phyloP scores from a whole-genome alignment of 805 yeast genomes.

The Kregervanrija delftensis region DNA sequence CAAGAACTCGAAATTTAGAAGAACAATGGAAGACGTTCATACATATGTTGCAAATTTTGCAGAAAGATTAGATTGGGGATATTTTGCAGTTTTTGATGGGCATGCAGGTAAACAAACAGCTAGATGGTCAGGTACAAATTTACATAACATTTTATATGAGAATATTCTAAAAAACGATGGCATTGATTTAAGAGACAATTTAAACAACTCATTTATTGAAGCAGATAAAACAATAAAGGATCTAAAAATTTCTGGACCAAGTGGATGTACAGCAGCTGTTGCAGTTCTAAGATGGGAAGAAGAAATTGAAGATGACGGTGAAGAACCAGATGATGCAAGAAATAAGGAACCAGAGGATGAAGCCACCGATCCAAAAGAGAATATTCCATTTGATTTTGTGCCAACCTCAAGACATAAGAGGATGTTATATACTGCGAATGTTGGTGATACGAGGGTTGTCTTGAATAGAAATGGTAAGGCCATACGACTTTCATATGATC shows the following conservation, averaged over 20 bases:
- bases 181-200: slow-evolving; percentile 54
- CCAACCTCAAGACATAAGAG: slow-evolving; percentile 50
- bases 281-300: slow-evolving; percentile 84
- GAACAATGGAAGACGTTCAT: slow-evolving; percentile 95
- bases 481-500: slow-evolving; percentile 81
- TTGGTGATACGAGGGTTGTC: slow-evolving; percentile 86
- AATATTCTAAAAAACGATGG: slow-evolving; percentile 41
- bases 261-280: slow-evolving; percentile 95
- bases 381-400: slow-evolving; percentile 35
- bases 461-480: slow-evolving; percentile 71
- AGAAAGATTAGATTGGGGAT: slow-evolving; percentile 88
- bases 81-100: slow-evolving; percentile 93
- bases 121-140: slow-evolving; percentile 85
- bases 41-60: slow-evolving; percentile 88
- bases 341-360: background rate
- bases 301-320: slow-evolving; percentile 17
- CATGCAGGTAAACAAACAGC: slow-evolving; percentile 95
- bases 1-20: slow-evolving; percentile 70
- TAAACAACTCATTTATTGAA: slow-evolving; percentile 62
- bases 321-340: slow-evolving; percentile 1
- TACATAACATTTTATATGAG: slow-evolving; percentile 64
- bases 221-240: slow-evolving; percentile 66
- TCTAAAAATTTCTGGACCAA: slow-evolving; percentile 52
- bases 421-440: slow-evolving; percentile 88
- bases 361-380: background rate